These are phyloP conservation scores for Rhodomyrtus psidioides DNA, from an alignment of 441 rosid genomes.

Conservation along the genomic window DNA sequence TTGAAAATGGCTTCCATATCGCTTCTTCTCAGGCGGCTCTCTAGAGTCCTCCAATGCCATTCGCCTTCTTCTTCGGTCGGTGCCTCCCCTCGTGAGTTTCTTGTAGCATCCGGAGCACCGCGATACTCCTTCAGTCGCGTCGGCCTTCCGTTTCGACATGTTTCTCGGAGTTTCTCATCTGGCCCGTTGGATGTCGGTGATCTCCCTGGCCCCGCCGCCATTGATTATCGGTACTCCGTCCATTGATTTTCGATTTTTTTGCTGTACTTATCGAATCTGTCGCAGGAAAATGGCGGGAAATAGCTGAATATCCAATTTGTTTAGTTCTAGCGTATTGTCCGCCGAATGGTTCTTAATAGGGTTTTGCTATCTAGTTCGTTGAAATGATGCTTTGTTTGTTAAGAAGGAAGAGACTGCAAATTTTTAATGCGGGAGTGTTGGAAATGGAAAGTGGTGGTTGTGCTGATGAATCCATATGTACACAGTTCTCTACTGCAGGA, in stretches of 20 bases:
- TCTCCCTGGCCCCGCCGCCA: constrained; percentile 45
- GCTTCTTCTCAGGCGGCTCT: constrained; percentile 24
- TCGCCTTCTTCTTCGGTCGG: neutral
- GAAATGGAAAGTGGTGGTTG: neutral
- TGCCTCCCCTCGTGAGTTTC: neutral
- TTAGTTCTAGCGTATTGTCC: neutral
- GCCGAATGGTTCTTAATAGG: neutral
- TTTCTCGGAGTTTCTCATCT: constrained; percentile 44
- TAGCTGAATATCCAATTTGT: neutral
- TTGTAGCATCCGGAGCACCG: neutral
- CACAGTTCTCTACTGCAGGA: constrained; percentile 74
- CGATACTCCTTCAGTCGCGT: neutral
- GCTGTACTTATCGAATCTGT: neutral
- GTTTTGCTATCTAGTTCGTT: neutral
- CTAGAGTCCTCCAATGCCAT: constrained; percentile 21
- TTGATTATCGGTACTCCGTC: constrained; percentile 45
- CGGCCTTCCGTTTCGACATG: constrained; percentile 1
- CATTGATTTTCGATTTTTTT: neutral
- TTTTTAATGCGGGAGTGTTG: neutral
- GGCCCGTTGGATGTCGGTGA: constrained; percentile 11
- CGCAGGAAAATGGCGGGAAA: neutral
- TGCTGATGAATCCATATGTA: constrained; percentile 12
- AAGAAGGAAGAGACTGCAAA: neutral
- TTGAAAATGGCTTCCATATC: constrained; percentile 37
- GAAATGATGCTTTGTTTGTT: neutral